These are phyloP conservation scores for Brasenia schreberi DNA, from an alignment of 164 flowering plant species.

Conservation along the genomic window DNA sequence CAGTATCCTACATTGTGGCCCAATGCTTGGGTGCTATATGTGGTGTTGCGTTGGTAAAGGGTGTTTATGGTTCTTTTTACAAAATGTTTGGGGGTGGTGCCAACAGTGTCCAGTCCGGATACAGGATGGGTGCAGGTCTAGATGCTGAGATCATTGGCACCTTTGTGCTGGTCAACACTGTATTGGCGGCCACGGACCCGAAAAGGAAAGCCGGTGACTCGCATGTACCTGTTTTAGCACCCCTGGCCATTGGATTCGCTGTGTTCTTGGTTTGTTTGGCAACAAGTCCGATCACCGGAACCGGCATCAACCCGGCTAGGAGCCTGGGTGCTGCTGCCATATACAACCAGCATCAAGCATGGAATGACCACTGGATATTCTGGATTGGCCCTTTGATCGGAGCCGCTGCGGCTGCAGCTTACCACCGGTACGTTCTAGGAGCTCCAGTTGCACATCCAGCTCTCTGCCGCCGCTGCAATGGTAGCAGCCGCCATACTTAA, in stretches of 20 bases:
- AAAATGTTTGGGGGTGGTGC: constrained; percentile 60
- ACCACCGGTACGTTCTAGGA: constrained; percentile 56
- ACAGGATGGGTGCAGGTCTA: constrained; percentile 62
- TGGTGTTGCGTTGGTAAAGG: constrained; percentile 79
- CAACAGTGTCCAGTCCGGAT: constrained; percentile 41
- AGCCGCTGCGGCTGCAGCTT: constrained; percentile 60
- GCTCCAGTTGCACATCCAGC: too few relatives aligned
- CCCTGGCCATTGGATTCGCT: constrained; percentile 91
- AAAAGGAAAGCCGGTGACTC: constrained; percentile 89
- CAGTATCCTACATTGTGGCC: constrained; percentile 69
- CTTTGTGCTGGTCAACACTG: constrained; percentile 96
- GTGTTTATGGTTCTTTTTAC: constrained; percentile 53
- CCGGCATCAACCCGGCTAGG: constrained; percentile 92
- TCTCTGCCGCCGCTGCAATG: too few relatives aligned
- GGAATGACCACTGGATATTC: constrained; percentile 77
- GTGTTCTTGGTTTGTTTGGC: constrained; percentile 95
- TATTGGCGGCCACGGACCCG: constrained; percentile 96
- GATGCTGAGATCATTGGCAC: constrained; percentile 95
- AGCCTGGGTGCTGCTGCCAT: constrained; percentile 93
- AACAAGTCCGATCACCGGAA: constrained; percentile 81
- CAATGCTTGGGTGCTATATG: constrained; percentile 89
- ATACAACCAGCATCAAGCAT: constrained; percentile 59
- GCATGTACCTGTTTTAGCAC: constrained; percentile 97
- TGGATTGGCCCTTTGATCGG: constrained; percentile 79
- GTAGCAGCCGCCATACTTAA: too few relatives aligned